Evolutionary conservation across 2,329 filamentous ascomycete genomes (phyloP), one percentile per base, ranked within the genome.

Genomic region (Pseudocercospora macadamiae): DNA sequence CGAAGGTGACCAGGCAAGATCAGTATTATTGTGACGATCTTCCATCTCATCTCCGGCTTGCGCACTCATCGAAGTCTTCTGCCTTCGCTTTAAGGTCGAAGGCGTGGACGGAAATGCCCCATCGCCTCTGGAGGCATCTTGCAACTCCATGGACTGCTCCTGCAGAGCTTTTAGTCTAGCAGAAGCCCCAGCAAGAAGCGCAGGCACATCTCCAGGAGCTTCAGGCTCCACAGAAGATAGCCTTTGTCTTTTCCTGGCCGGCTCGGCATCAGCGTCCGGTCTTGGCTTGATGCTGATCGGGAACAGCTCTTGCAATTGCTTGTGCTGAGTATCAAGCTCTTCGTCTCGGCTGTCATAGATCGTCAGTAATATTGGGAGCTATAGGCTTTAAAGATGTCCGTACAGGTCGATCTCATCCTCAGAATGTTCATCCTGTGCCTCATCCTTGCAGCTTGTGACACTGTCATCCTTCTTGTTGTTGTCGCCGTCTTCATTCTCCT

Each of bases 261-360:
- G 55, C 55, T 57, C 55, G 16, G 12, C 7, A 19, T 16, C 14
- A 3, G 37, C 6, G 44, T 7, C 45, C 12, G 7, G 4, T 1
- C 34, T n/a, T 14, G 19, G 4, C 19, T 19, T 37, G 16, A 9
- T 6, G 10, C 7, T 21, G 12, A 10, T 19, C 14, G 45, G 4
- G 47, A 47, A 57, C 12, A 57, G 4, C 26, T 57, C 55, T 42
- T 53, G 3, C 48, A 57, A 18, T 10, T 57, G 55, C 26, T 52
- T 44, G n/a, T 49, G 47, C 21, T 49, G 48, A n/a, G 21, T 26
- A 3, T 37, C 39, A 6, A 44, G 19, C 3, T n/a, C 7, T 7
- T 52, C 34, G 7, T 26, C 10, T 2, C 6, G 16, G 30, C 37
- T 32, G 2, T 45, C 37, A 3, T 32, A 8, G 28, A 37, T 51